phyloP scores from a whole-genome alignment of 371 early-diverging fungal species.

The Mortierella sp. region DNA sequence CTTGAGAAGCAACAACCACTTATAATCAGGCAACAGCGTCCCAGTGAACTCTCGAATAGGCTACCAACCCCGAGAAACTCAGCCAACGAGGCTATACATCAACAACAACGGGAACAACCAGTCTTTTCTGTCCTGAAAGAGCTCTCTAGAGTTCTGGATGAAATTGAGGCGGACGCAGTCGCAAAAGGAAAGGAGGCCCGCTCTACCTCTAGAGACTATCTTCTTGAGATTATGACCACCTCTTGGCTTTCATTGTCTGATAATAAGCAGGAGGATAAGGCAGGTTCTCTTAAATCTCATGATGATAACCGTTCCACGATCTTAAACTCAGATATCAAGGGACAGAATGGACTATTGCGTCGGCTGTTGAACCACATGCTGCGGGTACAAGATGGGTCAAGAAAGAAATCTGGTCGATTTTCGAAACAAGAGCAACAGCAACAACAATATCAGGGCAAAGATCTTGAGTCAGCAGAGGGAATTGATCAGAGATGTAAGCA shows the following conservation, averaged over 20 bases:
- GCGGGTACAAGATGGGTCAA: background rate
- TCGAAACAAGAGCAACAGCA: constrained; percentile 2
- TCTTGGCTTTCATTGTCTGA: constrained; percentile 28
- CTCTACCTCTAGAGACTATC: constrained; percentile 17
- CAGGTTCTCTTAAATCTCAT: background rate
- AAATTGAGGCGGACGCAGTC: constrained; percentile 7
- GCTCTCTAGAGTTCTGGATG: constrained; percentile 16
- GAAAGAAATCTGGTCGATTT: background rate
- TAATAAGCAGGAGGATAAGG: background rate
- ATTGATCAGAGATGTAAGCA: constrained; percentile 33
- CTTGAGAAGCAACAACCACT: constrained; percentile 5
- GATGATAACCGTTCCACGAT: background rate
- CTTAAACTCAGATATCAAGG: constrained; percentile 28
- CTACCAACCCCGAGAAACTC: background rate
- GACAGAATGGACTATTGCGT: constrained; percentile 43
- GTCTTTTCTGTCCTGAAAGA: constrained; percentile 30
- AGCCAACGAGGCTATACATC: background rate
- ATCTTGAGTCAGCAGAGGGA: background rate
- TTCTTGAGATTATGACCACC: constrained; percentile 19
- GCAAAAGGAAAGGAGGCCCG: background rate
- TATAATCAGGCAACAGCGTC: background rate
- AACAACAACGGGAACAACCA: background rate
- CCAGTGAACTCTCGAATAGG: background rate
- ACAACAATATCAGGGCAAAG: background rate
- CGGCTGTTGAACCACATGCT: constrained; percentile 44